Evolutionary conservation across 1,139 yeast species (phyloP).

Genomic region (Ogataea hybrid): DNA sequence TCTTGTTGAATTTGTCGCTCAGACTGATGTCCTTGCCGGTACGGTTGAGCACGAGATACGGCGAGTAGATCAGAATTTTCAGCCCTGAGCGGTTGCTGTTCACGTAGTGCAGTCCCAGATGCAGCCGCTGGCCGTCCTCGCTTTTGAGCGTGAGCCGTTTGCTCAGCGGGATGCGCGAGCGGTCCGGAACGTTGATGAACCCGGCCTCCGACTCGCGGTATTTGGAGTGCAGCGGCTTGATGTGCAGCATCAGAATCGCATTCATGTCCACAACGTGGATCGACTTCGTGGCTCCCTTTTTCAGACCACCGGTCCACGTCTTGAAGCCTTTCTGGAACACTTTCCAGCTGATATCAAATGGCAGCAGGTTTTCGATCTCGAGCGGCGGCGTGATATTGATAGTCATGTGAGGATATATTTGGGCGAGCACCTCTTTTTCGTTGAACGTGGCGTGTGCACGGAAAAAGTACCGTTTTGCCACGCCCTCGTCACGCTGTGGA

Average conservation of each 20-base stretch:
- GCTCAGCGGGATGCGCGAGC: slow-evolving; percentile 29
- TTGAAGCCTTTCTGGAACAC: slow-evolving; percentile 76
- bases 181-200: slow-evolving; percentile 61
- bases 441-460: slow-evolving; percentile 72
- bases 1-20: slow-evolving; percentile 52
- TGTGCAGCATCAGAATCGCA: slow-evolving; percentile 55
- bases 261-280: slow-evolving; percentile 81
- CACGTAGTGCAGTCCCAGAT: slow-evolving; percentile 65
- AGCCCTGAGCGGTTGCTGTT: slow-evolving; percentile 51
- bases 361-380: slow-evolving; percentile 79
- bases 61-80: slow-evolving; percentile 72
- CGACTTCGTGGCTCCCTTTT: slow-evolving; percentile 63
- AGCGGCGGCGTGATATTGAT: slow-evolving; percentile 82
- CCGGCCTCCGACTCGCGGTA: slow-evolving; percentile 77
- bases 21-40: slow-evolving; percentile 68
- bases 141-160: slow-evolving; percentile 42
- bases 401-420: slow-evolving; percentile 82
- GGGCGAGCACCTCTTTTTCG: slow-evolving; percentile 62
- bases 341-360: slow-evolving; percentile 74
- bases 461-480: slow-evolving; percentile 50
- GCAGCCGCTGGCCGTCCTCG: slow-evolving; percentile 65
- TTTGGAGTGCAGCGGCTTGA: slow-evolving; percentile 65
- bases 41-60: slow-evolving; percentile 78
- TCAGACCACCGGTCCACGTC: slow-evolving; percentile 65
- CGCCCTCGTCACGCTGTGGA: slow-evolving; percentile 39